These are phyloP conservation scores for Theobroma cacao DNA, from an alignment of 345 rosid species.

Conservation along the genomic window DNA sequence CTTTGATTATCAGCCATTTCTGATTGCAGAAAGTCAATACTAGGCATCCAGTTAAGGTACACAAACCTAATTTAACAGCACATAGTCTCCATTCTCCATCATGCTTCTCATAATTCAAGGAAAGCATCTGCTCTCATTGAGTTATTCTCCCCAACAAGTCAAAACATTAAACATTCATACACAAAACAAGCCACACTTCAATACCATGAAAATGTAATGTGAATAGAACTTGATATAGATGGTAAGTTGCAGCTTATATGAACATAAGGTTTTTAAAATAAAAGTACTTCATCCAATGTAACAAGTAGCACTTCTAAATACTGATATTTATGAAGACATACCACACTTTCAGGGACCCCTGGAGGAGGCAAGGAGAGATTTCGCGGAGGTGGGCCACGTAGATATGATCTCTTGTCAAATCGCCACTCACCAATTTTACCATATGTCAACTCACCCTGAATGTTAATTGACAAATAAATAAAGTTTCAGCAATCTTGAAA, in stretches of 20 bases:
- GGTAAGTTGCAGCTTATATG: neutral
- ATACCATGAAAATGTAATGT: neutral
- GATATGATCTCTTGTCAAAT: constrained; percentile 89
- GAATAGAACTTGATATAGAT: neutral
- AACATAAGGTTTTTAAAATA: neutral
- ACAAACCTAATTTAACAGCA: neutral
- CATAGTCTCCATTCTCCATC: neutral
- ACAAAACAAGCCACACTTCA: neutral
- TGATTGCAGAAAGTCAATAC: neutral
- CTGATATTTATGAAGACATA: constrained; percentile 29
- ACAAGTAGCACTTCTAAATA: neutral
- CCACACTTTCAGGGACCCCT: constrained; percentile 97
- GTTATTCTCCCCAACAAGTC: neutral
- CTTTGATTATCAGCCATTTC: neutral
- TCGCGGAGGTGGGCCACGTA: constrained; percentile 73
- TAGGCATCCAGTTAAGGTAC: neutral
- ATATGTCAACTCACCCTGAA: constrained; percentile 81
- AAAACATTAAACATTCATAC: neutral
- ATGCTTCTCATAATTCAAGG: neutral
- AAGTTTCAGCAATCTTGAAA: neutral
- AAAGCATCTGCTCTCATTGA: neutral
- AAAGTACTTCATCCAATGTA: neutral
- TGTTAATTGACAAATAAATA: neutral
- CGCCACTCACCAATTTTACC: constrained; percentile 92
- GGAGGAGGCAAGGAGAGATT: constrained; percentile 85